These are phyloP conservation scores for Phytopythium mirpurense DNA, from an alignment of 352 stramenopile genomes.

Conservation along the genomic window DNA sequence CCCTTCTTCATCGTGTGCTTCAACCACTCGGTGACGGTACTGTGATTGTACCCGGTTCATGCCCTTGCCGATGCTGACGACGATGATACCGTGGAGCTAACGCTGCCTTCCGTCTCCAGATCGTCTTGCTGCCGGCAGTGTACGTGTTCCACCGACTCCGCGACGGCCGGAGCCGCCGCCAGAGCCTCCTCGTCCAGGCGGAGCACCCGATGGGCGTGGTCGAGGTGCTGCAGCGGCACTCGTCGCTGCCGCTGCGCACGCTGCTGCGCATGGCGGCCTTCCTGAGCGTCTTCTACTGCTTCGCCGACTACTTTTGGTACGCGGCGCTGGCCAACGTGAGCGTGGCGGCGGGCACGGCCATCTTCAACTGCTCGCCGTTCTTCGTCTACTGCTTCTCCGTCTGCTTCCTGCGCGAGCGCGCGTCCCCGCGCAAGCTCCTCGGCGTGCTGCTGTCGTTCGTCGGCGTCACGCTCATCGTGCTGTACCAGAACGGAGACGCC, in stretches of 20 bases:
- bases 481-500: conserved; percentile 24
- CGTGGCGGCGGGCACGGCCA: conserved; percentile 36
- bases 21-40: conserved; percentile 36
- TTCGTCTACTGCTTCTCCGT: conserved; percentile 72
- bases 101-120: conserved; percentile 18
- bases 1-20: conserved; percentile 56
- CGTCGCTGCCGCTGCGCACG: conserved; percentile 19
- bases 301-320: conserved; percentile 65
- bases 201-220: conserved; percentile 4
- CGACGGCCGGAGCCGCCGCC: conserved; percentile 6
- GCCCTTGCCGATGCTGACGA: conserved; percentile 20
- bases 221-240: conserved; percentile 25
- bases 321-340: conserved; percentile 35
- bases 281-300: conserved; percentile 38
- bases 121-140: conserved; percentile 30
- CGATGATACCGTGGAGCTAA: no score
- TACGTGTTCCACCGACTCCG: conserved; percentile 26
- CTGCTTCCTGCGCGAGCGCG: conserved; percentile 42
- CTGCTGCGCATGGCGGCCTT: conserved; percentile 27
- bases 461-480: conserved; percentile 40
- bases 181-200: no score
- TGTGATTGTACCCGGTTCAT: no score
- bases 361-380: conserved; percentile 57
- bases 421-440: conserved; percentile 27
- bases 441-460: conserved; percentile 40